Conservation (phyloP, 2,329 filamentous ascomycete species). For the Cladosporium halotolerans region DNA sequence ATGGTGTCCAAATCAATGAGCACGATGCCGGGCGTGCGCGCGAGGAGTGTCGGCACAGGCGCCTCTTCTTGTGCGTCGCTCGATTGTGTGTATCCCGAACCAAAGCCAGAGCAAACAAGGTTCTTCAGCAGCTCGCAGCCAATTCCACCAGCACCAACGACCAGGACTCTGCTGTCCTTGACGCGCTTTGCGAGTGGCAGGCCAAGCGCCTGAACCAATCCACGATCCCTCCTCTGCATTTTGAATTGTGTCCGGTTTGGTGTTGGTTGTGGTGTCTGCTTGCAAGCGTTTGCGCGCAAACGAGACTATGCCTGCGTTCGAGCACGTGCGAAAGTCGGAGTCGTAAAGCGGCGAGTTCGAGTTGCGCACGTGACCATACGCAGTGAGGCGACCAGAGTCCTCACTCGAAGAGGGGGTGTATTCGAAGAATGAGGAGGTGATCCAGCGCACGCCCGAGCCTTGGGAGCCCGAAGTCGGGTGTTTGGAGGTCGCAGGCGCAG, state of each 20-base stretch:
- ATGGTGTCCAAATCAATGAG: conserved; percentile 97
- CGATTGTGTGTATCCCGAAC: conserved; percentile 31
- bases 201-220: conserved; percentile 59
- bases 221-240: conserved; percentile 43
- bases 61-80: conserved; percentile 1
- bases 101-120: conserved; percentile 83
- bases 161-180: conserved; percentile 52
- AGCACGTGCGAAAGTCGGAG: background rate
- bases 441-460: no score
- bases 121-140: conserved; percentile 98
- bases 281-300: background rate
- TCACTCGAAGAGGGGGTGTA: no score
- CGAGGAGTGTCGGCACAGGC: conserved; percentile 5
- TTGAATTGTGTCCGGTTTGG: conserved; percentile 14
- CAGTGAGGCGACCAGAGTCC: no score
- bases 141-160: conserved; percentile 95
- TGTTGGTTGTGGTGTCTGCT: background rate
- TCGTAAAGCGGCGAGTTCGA: background rate
- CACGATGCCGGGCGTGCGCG: conserved; percentile 59
- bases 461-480: no score
- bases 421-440: no score
- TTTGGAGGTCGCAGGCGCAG: no score
- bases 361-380: background rate
- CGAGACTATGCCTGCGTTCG: background rate
- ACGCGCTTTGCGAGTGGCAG: conserved; percentile 48